phyloP scores from a whole-genome alignment of 257 asterid species.

The Primulina tabacum region DNA sequence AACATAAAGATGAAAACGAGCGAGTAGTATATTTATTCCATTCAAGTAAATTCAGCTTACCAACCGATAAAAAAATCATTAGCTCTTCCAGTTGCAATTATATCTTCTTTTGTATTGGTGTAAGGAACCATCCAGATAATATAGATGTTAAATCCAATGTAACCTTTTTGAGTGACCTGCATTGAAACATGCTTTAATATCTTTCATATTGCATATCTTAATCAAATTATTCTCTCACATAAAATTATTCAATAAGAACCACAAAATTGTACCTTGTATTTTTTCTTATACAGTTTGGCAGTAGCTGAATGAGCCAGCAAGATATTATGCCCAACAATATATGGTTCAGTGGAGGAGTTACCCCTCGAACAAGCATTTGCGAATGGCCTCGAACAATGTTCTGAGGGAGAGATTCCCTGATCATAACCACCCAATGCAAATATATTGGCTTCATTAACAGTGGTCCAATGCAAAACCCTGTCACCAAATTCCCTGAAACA shows the following conservation, averaged over 20 bases:
- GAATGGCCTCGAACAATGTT: conserved; percentile 38
- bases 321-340: conserved; percentile 44
- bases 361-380: conserved; percentile 30
- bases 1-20: no score
- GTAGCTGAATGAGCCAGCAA: conserved; percentile 50
- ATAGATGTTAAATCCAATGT: conserved; percentile 41
- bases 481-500: conserved; percentile 65
- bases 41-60: no score
- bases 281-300: conserved; percentile 32
- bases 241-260: no score
- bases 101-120: conserved; percentile 33
- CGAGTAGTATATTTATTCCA: no score
- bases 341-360: conserved; percentile 46
- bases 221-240: no score
- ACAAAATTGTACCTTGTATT: conserved; percentile 35
- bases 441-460: conserved; percentile 56
- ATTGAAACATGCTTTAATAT: background rate
- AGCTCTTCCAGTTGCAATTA: conserved; percentile 29
- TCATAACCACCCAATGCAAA: conserved; percentile 46
- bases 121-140: conserved; percentile 36
- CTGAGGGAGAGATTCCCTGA: conserved; percentile 39
- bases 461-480: conserved; percentile 54
- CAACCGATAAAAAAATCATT: no score
- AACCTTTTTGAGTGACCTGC: conserved; percentile 51
- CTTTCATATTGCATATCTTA: no score